phyloP scores from a whole-genome alignment of 371 early-diverging fungal species.

The Synchytrium microbalum region DNA sequence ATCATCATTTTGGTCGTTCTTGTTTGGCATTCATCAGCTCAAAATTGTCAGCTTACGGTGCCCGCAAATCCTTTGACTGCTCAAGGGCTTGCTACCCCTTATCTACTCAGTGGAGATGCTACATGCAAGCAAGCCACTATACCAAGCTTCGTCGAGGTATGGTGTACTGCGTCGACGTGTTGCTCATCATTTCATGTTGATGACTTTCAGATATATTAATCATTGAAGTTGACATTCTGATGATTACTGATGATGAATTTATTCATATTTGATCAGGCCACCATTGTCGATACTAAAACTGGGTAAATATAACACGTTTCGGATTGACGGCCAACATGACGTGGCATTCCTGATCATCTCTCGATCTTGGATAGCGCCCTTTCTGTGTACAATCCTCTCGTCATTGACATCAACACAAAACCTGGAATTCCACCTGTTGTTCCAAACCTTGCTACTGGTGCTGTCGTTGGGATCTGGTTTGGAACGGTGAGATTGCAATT shows the following conservation, averaged over 20 bases:
- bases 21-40: too few species aligned
- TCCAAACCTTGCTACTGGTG: slow-evolving; percentile 21
- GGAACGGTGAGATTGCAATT: slow-evolving; percentile 24
- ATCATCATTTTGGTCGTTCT: too few species aligned
- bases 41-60: not conserved
- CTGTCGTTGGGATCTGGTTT: slow-evolving; percentile 30
- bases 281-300: not conserved
- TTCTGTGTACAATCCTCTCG: slow-evolving; percentile 26
- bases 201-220: too few species aligned
- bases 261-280: not conserved
- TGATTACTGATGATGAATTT: not conserved
- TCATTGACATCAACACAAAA: slow-evolving; percentile 20
- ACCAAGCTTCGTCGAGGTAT: slow-evolving; percentile 6
- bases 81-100: slow-evolving; percentile 19
- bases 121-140: slow-evolving; percentile 1
- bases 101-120: slow-evolving; percentile 10
- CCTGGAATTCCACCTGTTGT: slow-evolving; percentile 20
- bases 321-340: not conserved
- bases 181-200: too few species aligned
- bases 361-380: slow-evolving; percentile 6
- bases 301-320: too few species aligned
- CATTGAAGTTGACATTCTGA: not conserved
- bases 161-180: too few species aligned
- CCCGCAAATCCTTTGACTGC: slow-evolving; percentile 15
- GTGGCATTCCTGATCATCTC: not conserved